phyloP scores from a whole-genome alignment of 208 protist species.

The Trypanosoma lewisi region DNA sequence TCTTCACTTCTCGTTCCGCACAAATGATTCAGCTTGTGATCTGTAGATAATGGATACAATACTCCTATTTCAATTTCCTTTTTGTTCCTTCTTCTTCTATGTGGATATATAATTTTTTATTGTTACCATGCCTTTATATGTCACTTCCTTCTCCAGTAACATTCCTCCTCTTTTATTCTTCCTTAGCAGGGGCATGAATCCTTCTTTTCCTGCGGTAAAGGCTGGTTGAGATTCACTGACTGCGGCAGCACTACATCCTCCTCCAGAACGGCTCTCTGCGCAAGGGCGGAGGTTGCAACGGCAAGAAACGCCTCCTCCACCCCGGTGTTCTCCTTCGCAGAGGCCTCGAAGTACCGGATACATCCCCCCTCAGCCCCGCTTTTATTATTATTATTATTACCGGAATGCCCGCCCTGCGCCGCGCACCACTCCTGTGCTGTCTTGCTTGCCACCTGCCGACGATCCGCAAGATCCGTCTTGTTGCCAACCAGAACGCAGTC shows the following conservation, averaged over 20 bases:
- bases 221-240: slow-evolving; percentile 65
- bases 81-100: slow-evolving; percentile 8
- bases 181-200: slow-evolving; percentile 26
- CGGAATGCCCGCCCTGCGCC: slow-evolving; percentile 51
- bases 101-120: not conserved
- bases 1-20: no score
- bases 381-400: not conserved
- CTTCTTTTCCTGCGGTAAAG: slow-evolving; percentile 21
- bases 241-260: slow-evolving; percentile 53
- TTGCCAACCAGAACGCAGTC: slow-evolving; percentile 99
- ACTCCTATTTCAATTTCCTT: not conserved
- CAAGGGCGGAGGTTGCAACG: slow-evolving; percentile 68
- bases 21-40: no score
- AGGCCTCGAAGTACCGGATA: slow-evolving; percentile 98
- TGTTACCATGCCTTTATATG: not conserved
- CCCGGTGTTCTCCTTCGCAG: slow-evolving; percentile 97
- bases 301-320: slow-evolving; percentile 98
- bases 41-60: no score
- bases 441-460: slow-evolving; percentile 91
- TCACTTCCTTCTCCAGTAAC: not conserved
- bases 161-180: not conserved
- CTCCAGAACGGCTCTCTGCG: slow-evolving; percentile 61
- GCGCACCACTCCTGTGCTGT: slow-evolving; percentile 95
- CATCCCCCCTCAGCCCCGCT: slow-evolving; percentile 15
- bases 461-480: slow-evolving; percentile 97